Percentiles rank a stretch among this genome's conserved stretches.
Evolutionary conservation across 1,284 basidiomycete genomes (phyloP).

Genomic region (Rhodotorula sp.): DNA sequence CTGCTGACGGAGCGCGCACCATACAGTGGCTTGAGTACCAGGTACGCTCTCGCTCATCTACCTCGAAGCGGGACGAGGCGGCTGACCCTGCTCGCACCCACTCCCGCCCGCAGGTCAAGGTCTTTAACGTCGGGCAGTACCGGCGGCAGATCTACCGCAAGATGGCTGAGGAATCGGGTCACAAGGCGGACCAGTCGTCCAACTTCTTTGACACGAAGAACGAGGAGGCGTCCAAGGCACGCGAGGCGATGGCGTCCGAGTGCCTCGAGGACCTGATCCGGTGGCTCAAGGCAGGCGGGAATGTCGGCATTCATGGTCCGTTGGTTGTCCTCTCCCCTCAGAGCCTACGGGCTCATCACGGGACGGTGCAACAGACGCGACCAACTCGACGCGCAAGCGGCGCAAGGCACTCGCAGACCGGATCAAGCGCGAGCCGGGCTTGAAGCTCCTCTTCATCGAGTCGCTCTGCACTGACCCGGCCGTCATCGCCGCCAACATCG

Average conservation of each 20-base stretch:
- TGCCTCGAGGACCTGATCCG: conserved; percentile 91
- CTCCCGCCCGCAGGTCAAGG: conserved; percentile 49
- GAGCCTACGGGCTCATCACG: too few relatives aligned
- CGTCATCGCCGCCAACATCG: conserved; percentile 92
- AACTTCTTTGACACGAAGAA: conserved; percentile 90
- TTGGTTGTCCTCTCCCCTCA: background rate
- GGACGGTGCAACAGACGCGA: conserved; percentile 68
- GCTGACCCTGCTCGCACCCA: background rate
- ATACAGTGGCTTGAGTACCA: conserved; percentile 95
- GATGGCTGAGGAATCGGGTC: conserved; percentile 68
- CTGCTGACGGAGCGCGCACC: background rate
- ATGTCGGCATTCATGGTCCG: conserved; percentile 95
- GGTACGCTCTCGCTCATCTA: conserved; percentile 64
- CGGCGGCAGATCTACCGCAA: conserved; percentile 83
- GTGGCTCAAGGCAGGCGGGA: conserved; percentile 87
- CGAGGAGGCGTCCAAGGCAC: conserved; percentile 69
- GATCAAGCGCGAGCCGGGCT: conserved; percentile 84
- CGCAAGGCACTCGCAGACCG: conserved; percentile 73
- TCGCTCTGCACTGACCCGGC: conserved; percentile 91
- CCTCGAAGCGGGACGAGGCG: background rate
- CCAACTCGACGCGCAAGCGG: conserved; percentile 80
- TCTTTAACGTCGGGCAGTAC: conserved; percentile 97
- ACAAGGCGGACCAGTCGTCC: conserved; percentile 86
- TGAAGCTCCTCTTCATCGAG: conserved; percentile 91
- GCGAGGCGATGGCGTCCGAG: conserved; percentile 85